Evolutionary conservation across 306 rosid genomes (phyloP).

Genomic region (Casuarina cunninghamiana): DNA sequence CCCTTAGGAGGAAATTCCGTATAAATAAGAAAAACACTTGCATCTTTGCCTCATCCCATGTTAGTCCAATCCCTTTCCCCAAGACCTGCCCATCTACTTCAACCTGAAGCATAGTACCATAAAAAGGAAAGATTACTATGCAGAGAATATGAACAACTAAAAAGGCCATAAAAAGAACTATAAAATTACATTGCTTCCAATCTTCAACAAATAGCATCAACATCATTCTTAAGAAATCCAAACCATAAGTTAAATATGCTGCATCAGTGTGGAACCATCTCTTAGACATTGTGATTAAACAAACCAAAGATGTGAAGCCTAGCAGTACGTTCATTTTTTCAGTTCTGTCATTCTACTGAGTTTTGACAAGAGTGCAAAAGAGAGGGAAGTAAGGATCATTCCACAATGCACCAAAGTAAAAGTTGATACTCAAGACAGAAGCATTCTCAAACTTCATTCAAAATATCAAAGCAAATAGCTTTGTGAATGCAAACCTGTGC

Average conservation of each 20-base stretch:
- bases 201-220: neutral
- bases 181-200: neutral
- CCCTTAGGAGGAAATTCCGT: neutral
- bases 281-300: conserved; percentile 8
- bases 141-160: neutral
- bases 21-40: conserved; percentile 47
- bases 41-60: conserved; percentile 90
- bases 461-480: conserved; percentile 9
- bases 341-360: neutral
- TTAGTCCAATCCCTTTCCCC: conserved; percentile 79
- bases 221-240: neutral
- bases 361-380: neutral
- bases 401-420: conserved; percentile 6
- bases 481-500: conserved; percentile 66
- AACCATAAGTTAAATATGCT: neutral
- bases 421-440: conserved; percentile 4
- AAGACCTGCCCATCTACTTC: conserved; percentile 81
- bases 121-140: neutral
- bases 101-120: conserved; percentile 44
- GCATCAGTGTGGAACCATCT: neutral
- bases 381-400: neutral
- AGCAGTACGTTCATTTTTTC: neutral
- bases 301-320: conserved; percentile 1
- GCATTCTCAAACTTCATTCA: conserved; percentile 22
- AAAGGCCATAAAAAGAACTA: neutral